Conservation (phyloP, 2,329 filamentous ascomycete species). For the Pseudogymnoascus sp. region DNA sequence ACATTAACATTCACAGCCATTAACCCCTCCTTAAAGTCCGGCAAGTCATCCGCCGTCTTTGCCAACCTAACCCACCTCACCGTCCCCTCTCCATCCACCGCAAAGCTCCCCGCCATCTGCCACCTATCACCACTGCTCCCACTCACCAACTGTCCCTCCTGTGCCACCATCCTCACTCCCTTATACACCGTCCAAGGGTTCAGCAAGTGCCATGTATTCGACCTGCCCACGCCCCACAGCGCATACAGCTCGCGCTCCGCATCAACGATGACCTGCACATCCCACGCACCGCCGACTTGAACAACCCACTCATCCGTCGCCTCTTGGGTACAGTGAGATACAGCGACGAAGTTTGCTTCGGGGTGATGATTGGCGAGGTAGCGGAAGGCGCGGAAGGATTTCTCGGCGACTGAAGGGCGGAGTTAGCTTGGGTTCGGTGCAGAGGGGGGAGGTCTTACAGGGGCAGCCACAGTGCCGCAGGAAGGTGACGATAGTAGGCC, state of each 20-base stretch:
- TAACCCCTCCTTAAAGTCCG: constrained; percentile 44
- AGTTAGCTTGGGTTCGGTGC: neutral
- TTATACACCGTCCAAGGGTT: constrained; percentile 49
- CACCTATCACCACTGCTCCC: constrained; percentile 61
- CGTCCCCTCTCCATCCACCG: constrained; percentile 44
- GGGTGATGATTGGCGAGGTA: constrained; percentile 43
- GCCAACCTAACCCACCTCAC: constrained; percentile 47
- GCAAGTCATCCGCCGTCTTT: constrained; percentile 44
- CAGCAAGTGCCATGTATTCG: constrained; percentile 55
- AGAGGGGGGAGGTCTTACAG: constrained; percentile 39
- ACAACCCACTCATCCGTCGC: constrained; percentile 40
- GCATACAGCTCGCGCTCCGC: constrained; percentile 52
- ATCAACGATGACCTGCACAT: constrained; percentile 55
- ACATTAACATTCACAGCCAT: constrained; percentile 18
- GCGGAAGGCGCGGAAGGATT: constrained; percentile 51
- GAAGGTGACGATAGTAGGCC: constrained; percentile 58
- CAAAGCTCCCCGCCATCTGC: constrained; percentile 63
- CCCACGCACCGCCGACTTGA: constrained; percentile 26
- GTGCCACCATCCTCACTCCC: constrained; percentile 52
- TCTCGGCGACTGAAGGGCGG: constrained; percentile 52
- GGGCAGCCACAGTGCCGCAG: constrained; percentile 69
- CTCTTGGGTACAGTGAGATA: constrained; percentile 54
- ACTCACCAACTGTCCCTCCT: constrained; percentile 52
- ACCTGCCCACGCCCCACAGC: constrained; percentile 58
- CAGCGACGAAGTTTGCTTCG: constrained; percentile 49